These are phyloP conservation scores for Rhizoctonia solani DNA, from an alignment of 1,284 basidiomycete genomes.

Conservation along the genomic window DNA sequence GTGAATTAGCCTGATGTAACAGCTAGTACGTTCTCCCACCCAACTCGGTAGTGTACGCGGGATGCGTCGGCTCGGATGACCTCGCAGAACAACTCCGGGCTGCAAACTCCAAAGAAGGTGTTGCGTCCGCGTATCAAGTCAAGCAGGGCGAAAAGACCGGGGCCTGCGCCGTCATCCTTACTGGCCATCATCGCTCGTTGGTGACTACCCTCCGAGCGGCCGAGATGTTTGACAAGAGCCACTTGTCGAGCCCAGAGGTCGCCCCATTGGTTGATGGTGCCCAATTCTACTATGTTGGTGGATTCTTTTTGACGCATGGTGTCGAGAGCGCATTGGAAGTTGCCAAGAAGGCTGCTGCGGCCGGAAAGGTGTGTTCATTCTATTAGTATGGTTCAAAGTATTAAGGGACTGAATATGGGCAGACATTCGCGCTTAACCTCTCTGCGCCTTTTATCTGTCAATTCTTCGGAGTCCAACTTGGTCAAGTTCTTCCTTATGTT, in stretches of 20 bases:
- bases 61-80: constrained; percentile 91
- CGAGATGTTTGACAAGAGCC: constrained; percentile 82
- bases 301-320: constrained; percentile 97
- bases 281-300: constrained; percentile 92
- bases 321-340: constrained; percentile 73
- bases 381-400: neutral
- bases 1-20: constrained; percentile 20
- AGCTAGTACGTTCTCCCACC: constrained; percentile 83
- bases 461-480: constrained; percentile 86
- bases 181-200: constrained; percentile 90
- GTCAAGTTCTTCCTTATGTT: constrained; percentile 77
- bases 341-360: constrained; percentile 77
- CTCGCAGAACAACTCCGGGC: constrained; percentile 86
- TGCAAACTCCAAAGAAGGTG: constrained; percentile 94
- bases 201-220: constrained; percentile 90
- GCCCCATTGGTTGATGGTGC: constrained; percentile 79
- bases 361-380: constrained; percentile 67
- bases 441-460: constrained; percentile 97
- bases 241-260: constrained; percentile 78
- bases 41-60: constrained; percentile 93
- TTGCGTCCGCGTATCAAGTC: constrained; percentile 89
- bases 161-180: constrained; percentile 95
- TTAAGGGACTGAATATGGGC: constrained; percentile 8
- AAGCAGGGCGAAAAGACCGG: constrained; percentile 88
- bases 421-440: constrained; percentile 91